Evolutionary conservation across 2,329 filamentous ascomycete species (phyloP).

Genomic region (Trichoderma atrobrunneum): DNA sequence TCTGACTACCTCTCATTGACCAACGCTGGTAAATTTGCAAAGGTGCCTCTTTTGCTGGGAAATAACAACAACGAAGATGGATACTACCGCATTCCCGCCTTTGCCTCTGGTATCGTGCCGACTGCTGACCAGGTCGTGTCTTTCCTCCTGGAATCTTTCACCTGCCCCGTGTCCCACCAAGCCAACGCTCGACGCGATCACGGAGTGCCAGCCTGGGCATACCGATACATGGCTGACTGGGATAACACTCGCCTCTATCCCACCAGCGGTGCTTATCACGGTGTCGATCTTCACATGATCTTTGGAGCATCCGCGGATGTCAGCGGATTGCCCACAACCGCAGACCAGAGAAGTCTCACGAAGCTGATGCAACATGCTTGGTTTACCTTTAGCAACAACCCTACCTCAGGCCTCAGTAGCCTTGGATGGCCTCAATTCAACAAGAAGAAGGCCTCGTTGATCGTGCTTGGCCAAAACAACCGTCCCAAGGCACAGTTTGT

Average conservation of each 20-base stretch:
- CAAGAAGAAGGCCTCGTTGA: conserved; percentile 17
- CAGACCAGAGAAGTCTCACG: conserved; percentile 33
- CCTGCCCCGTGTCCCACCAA: conserved; percentile 43
- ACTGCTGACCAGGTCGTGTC: conserved; percentile 36
- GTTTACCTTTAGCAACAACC: conserved; percentile 40
- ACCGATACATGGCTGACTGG: conserved; percentile 50
- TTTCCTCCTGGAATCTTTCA: conserved; percentile 45
- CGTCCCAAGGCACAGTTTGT: conserved; percentile 25
- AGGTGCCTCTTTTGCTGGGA: conserved; percentile 41
- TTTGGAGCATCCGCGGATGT: conserved; percentile 42
- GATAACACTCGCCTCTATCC: conserved; percentile 45
- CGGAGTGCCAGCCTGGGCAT: conserved; percentile 42
- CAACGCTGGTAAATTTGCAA: conserved; percentile 36
- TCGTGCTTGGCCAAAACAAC: conserved; percentile 21
- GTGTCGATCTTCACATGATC: conserved; percentile 46
- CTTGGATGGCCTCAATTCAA: conserved; percentile 29
- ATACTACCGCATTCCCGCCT: conserved; percentile 46
- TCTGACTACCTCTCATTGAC: conserved; percentile 38
- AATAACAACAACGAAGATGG: conserved; percentile 47
- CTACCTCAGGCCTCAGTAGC: conserved; percentile 32
- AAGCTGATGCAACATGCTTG: conserved; percentile 41
- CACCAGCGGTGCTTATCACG: conserved; percentile 49
- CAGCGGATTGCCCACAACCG: conserved; percentile 35
- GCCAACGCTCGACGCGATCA: conserved; percentile 34
- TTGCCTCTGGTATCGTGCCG: conserved; percentile 37